Evolutionary conservation across 2,329 filamentous ascomycete genomes (phyloP).

Genomic region (Aotearoamyces nothofagi): DNA sequence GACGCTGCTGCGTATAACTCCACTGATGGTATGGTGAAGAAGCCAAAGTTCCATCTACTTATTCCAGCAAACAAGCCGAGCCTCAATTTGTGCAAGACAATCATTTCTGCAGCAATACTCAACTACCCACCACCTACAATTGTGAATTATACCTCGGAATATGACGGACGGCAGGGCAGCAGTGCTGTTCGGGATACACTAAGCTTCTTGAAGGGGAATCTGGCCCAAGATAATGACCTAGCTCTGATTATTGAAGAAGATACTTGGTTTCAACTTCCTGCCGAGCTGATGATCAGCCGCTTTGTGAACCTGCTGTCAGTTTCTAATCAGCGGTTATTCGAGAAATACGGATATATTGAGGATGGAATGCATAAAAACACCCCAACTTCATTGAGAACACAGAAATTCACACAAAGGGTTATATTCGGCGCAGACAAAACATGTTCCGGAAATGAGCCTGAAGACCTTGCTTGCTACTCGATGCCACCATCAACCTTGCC

Average conservation of each 20-base stretch:
- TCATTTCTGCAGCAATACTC: slow-evolving; percentile 40
- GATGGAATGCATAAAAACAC: neutral
- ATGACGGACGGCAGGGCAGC: no score
- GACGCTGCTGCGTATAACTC: no score
- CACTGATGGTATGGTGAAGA: no score
- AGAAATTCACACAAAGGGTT: slow-evolving; percentile 34
- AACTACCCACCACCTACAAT: slow-evolving; percentile 42
- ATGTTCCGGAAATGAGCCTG: slow-evolving; percentile 27
- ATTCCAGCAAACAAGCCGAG: slow-evolving; percentile 29
- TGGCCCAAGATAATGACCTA: slow-evolving; percentile 1
- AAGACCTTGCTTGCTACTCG: slow-evolving; percentile 33
- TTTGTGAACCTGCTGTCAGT: slow-evolving; percentile 32
- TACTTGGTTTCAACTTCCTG: slow-evolving; percentile 33
- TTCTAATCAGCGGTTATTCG: no score
- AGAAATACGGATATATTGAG: slow-evolving; percentile 8
- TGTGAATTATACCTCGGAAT: slow-evolving; percentile 26
- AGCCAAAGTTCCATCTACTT: slow-evolving; percentile 34
- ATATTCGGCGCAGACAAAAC: slow-evolving; percentile 38
- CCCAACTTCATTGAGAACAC: slow-evolving; percentile 12
- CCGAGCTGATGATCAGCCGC: slow-evolving; percentile 39
- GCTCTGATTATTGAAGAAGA: slow-evolving; percentile 1
- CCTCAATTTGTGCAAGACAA: slow-evolving; percentile 35
- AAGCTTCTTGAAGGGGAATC: no score
- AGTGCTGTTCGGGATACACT: no score
- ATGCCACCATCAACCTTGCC: slow-evolving; percentile 35